These are phyloP conservation scores for Zhuliangozyma blackwelliae DNA, from an alignment of 1,139 yeast genomes.

Conservation along the genomic window DNA sequence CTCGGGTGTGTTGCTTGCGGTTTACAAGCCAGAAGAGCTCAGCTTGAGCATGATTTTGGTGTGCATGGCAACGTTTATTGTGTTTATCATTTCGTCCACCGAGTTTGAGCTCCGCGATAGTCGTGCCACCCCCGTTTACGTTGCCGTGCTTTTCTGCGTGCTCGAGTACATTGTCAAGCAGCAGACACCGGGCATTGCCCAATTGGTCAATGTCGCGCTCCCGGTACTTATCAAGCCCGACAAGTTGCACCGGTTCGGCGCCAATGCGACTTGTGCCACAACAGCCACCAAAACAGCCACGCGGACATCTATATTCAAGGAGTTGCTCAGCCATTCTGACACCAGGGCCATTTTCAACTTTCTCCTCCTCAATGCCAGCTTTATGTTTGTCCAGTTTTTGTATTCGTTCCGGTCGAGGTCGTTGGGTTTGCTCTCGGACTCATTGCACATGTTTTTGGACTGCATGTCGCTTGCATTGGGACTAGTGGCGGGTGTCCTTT, in stretches of 20 bases:
- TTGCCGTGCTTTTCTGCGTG: conserved; percentile 16
- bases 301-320: conserved; percentile 15
- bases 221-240: conserved; percentile 8
- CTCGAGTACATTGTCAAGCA: conserved; percentile 20
- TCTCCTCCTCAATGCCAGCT: conserved; percentile 75
- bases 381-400: conserved; percentile 89
- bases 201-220: conserved; percentile 4
- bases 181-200: background rate
- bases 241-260: conserved; percentile 2
- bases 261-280: background rate
- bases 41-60: conserved; percentile 22
- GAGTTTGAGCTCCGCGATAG: conserved; percentile 18
- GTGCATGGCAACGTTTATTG: conserved; percentile 19
- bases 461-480: conserved; percentile 90
- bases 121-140: conserved; percentile 14
- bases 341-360: conserved; percentile 89
- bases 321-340: conserved; percentile 60
- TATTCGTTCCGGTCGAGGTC: conserved; percentile 93
- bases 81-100: conserved; percentile 23
- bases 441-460: conserved; percentile 93
- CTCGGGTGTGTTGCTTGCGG: conserved; percentile 3
- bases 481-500: conserved; percentile 70
- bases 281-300: conserved; percentile 9
- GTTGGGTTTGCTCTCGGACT: conserved; percentile 84
- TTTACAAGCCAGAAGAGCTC: conserved; percentile 5